Conservation (phyloP, 1,139 yeast species). For the Hyphopichia fennica region DNA sequence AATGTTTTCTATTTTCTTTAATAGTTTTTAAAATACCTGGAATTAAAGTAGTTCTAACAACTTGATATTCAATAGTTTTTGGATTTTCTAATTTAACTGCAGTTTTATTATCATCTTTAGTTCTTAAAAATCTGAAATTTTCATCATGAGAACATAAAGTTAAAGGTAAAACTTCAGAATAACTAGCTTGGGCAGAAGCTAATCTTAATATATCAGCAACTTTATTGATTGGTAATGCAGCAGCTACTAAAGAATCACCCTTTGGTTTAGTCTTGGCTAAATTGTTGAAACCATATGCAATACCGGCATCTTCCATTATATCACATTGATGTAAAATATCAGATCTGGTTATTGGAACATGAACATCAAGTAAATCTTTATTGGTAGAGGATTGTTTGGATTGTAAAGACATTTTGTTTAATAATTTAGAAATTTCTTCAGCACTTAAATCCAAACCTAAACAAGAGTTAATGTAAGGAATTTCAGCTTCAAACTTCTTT, state of each 20-base stretch:
- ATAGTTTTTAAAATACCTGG: conserved; percentile 96
- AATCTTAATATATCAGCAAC: conserved; percentile 85
- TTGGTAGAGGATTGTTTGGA: conserved; percentile 57
- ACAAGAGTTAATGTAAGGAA: conserved; percentile 86
- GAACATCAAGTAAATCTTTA: conserved; percentile 60
- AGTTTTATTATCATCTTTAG: conserved; percentile 65
- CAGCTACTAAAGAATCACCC: conserved; percentile 77
- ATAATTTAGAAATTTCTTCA: conserved; percentile 64
- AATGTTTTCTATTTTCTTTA: conserved; percentile 93
- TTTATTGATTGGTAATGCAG: conserved; percentile 88
- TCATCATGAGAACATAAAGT: conserved; percentile 96
- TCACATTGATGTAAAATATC: conserved; percentile 98
- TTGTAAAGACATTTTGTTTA: conserved; percentile 77
- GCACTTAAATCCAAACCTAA: conserved; percentile 75
- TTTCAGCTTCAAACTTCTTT: conserved; percentile 72
- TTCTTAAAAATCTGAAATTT: conserved; percentile 83
- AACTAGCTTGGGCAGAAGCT: conserved; percentile 93
- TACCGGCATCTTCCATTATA: conserved; percentile 97
- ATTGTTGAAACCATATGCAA: conserved; percentile 93
- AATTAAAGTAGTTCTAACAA: conserved; percentile 88
- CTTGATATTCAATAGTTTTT: conserved; percentile 95
- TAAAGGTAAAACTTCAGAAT: conserved; percentile 94
- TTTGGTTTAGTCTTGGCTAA: conserved; percentile 79
- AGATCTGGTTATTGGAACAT: conserved; percentile 89
- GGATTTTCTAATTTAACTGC: conserved; percentile 96